phyloP scores from a whole-genome alignment of 2,329 filamentous ascomycete genomes.

The Alternaria infectoria region DNA sequence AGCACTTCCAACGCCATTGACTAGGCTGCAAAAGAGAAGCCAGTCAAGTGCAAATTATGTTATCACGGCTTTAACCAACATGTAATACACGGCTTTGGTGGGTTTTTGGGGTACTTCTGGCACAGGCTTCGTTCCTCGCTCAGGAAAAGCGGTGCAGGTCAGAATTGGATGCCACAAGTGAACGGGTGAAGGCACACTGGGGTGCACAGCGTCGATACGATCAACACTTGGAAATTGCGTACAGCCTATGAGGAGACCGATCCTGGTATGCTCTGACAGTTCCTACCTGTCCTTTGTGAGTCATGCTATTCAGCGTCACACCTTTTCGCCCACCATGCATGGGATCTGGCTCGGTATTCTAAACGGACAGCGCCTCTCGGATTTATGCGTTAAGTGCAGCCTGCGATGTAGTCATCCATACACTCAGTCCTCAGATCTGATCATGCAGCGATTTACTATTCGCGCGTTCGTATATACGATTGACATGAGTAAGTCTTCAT shows the following conservation, averaged over 20 bases:
- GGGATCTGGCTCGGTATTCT: background rate
- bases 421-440: background rate
- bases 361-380: background rate
- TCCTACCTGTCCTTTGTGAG: background rate
- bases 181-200: background rate
- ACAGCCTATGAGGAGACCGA: background rate
- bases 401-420: background rate
- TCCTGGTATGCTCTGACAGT: background rate
- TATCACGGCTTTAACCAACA: background rate
- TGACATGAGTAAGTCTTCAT: background rate
- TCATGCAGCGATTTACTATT: background rate
- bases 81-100: background rate
- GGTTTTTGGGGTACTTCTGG: background rate
- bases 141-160: background rate
- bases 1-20: background rate
- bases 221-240: background rate
- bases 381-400: background rate
- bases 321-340: background rate
- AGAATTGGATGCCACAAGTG: background rate
- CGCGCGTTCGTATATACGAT: background rate
- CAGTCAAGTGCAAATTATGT: background rate
- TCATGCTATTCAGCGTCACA: background rate
- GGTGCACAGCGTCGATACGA: background rate
- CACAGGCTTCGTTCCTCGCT: background rate
- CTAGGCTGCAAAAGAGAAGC: background rate